Conservation (phyloP, 805 yeast genomes). For the Wickerhamiella australiensis region DNA sequence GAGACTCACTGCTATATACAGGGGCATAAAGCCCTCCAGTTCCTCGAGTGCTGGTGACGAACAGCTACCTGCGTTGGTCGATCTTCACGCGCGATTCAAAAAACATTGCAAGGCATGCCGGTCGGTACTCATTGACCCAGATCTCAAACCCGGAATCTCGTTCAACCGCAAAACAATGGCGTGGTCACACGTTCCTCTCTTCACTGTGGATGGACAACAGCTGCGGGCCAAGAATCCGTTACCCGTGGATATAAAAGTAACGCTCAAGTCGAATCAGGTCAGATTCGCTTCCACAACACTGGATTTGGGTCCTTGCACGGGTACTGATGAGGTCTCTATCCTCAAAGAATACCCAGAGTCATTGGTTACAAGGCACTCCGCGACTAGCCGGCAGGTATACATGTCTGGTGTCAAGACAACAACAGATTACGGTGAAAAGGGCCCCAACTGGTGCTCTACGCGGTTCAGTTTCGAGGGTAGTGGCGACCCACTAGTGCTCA, state of each 20-base stretch:
- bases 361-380: slow-evolving; percentile 22
- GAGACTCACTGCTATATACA: slow-evolving; percentile 4
- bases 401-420: slow-evolving; percentile 20
- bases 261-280: slow-evolving; percentile 11
- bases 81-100: slow-evolving; percentile 23
- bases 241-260: slow-evolving; percentile 5
- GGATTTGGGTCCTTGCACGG: slow-evolving; percentile 20
- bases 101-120: slow-evolving; percentile 28
- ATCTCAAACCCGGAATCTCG: slow-evolving; percentile 19
- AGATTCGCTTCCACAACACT: slow-evolving; percentile 17
- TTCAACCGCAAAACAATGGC: slow-evolving; percentile 23
- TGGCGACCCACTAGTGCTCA: background rate
- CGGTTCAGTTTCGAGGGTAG: slow-evolving; percentile 8
- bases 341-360: slow-evolving; percentile 21
- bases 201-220: slow-evolving; percentile 9
- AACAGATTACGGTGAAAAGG: slow-evolving; percentile 15
- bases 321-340: slow-evolving; percentile 22
- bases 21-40: background rate
- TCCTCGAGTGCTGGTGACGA: background rate
- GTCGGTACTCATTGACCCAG: slow-evolving; percentile 27
- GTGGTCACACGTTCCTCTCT: slow-evolving; percentile 20
- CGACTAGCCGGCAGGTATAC: slow-evolving; percentile 22
- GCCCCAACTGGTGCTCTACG: slow-evolving; percentile 24
- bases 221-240: slow-evolving; percentile 7
- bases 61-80: slow-evolving; percentile 22